Evolutionary conservation across 73 alveolate genomes (phyloP).

Genomic region (Urostyla sp.): DNA sequence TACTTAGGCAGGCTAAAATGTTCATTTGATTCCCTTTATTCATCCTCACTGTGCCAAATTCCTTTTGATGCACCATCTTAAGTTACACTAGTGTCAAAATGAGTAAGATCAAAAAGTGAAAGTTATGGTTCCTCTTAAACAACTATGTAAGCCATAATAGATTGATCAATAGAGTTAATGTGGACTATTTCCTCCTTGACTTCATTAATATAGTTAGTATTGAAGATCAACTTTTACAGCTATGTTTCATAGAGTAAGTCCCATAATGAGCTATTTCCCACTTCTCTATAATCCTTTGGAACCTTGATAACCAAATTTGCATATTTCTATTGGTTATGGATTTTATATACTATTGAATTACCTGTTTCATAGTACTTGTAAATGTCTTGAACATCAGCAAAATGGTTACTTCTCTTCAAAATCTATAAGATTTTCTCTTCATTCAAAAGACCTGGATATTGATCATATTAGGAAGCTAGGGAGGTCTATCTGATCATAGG

Average conservation of each 20-base stretch:
- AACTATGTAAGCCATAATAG: not conserved
- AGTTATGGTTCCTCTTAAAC: constrained; percentile 13
- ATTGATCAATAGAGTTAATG: constrained; percentile 15
- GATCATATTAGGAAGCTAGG: too few species aligned
- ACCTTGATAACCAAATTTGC: constrained; percentile 6
- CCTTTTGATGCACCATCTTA: constrained; percentile 18
- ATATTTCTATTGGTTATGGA: too few species aligned
- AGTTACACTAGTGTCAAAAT: constrained; percentile 28
- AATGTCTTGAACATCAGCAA: too few species aligned
- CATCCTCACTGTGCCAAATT: not conserved
- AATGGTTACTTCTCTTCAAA: too few species aligned
- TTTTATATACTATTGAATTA: too few species aligned
- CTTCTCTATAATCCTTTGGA: not conserved
- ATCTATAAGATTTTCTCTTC: too few species aligned
- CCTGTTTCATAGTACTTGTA: too few species aligned
- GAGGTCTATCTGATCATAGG: too few species aligned
- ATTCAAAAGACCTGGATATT: too few species aligned
- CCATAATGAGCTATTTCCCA: not conserved
- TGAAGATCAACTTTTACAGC: not conserved
- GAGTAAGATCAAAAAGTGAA: constrained; percentile 19
- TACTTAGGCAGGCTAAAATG: constrained; percentile 12
- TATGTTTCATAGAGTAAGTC: constrained; percentile 18
- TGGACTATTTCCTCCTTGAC: constrained; percentile 24
- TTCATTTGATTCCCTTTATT: too few species aligned
- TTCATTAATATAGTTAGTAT: constrained; percentile 5